phyloP scores from a whole-genome alignment of 164 flowering plant species.

The Cinnamomum micranthum region DNA sequence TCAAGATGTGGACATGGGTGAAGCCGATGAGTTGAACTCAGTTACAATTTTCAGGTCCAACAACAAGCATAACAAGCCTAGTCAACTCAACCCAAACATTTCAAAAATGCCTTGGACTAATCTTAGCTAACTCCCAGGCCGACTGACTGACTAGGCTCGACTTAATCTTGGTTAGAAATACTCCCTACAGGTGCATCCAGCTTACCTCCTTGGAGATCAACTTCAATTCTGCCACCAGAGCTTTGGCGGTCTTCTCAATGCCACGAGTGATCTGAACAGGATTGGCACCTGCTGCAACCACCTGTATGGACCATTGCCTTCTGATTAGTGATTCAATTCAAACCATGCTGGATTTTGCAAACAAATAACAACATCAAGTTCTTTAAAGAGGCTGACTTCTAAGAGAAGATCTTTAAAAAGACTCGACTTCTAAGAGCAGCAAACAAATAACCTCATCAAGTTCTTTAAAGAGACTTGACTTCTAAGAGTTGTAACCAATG shows the following conservation, averaged over 20 bases:
- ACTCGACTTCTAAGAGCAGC: neutral
- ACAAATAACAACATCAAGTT: neutral
- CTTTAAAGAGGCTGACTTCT: neutral
- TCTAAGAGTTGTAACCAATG: neutral
- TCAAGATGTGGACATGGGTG: neutral
- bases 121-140: neutral
- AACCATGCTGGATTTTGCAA: neutral
- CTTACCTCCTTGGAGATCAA: constrained; percentile 83
- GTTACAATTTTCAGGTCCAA: neutral
- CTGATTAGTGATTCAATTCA: neutral
- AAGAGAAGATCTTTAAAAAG: neutral
- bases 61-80: neutral
- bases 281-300: constrained; percentile 98
- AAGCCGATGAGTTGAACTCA: neutral
- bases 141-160: neutral
- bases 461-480: neutral
- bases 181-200: neutral
- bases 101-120: neutral
- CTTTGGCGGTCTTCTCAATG: constrained; percentile 90
- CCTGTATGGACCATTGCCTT: constrained; percentile 34
- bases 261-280: constrained; percentile 95
- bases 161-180: neutral
- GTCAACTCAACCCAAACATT: neutral
- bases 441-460: neutral
- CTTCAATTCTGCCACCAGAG: constrained; percentile 76